phyloP scores from a whole-genome alignment of 306 rosid genomes.

The Vachellia collinsii region DNA sequence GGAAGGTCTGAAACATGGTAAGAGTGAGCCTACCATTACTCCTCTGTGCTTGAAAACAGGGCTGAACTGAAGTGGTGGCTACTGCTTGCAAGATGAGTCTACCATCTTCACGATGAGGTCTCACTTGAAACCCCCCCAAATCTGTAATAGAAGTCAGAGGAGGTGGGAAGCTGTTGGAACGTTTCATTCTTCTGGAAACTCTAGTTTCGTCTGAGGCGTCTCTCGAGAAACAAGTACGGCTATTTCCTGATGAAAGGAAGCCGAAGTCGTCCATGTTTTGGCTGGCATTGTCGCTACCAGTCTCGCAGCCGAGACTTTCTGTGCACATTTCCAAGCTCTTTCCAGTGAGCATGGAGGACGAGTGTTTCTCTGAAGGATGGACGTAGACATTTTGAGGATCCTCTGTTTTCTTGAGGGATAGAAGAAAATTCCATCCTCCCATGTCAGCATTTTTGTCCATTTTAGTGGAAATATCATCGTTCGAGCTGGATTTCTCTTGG shows the following conservation, averaged over 20 bases:
- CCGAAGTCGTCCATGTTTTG: conserved; percentile 43
- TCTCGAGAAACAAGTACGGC: not conserved
- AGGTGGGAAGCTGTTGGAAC: conserved; percentile 63
- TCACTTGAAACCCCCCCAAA: conserved; percentile 54
- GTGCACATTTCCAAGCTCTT: conserved; percentile 91
- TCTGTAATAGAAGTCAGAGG: conserved; percentile 71
- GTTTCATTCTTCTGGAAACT: conserved; percentile 32
- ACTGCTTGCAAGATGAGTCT: conserved; percentile 70
- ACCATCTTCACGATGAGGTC: conserved; percentile 75
- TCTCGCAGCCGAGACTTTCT: conserved; percentile 79
- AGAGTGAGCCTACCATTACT: conserved; percentile 71
- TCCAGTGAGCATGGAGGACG: conserved; percentile 58
- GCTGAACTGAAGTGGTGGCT: conserved; percentile 36
- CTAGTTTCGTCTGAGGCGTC: not conserved
- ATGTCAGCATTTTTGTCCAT: not conserved
- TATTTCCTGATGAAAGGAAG: conserved; percentile 34
- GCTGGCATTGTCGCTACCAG: conserved; percentile 57
- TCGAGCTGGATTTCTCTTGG: conserved; percentile 17
- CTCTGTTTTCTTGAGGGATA: conserved; percentile 45
- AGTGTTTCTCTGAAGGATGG: conserved; percentile 58
- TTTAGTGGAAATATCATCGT: conserved; percentile 22
- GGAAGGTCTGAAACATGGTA: conserved; percentile 31
- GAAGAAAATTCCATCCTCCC: conserved; percentile 57
- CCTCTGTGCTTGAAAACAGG: conserved; percentile 67
- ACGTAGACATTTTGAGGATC: conserved; percentile 52